Evolutionary conservation across 306 rosid species (phyloP).

Genomic region (Dicorynia guianensis): DNA sequence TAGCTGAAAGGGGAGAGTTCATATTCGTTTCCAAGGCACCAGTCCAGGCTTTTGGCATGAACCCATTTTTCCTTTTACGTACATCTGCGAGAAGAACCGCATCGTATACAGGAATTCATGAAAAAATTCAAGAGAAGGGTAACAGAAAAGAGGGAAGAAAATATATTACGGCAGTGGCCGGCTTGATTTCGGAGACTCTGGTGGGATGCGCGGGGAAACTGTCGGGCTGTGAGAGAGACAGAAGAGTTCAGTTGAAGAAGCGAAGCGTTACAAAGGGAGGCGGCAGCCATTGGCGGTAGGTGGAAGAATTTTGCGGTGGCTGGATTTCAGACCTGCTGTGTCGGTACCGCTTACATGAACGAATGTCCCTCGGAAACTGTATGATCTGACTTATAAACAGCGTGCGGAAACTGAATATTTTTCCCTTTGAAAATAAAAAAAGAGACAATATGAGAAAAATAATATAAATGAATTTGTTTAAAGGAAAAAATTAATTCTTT

Average conservation of each 20-base stretch:
- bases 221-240: conserved; percentile 18
- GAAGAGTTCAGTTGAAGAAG: conserved; percentile 33
- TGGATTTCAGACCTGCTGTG: background rate
- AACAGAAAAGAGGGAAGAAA: background rate
- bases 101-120: background rate
- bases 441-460: too few species aligned
- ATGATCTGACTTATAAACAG: too few species aligned
- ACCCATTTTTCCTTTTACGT: conserved; percentile 42
- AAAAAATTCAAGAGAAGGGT: background rate
- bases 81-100: background rate
- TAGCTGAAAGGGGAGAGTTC: conserved; percentile 31
- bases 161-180: background rate
- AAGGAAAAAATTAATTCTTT: too few species aligned
- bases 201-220: conserved; percentile 19
- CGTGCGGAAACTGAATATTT: too few species aligned
- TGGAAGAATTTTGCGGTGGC: background rate
- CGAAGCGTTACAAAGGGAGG: conserved; percentile 15
- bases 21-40: conserved; percentile 33
- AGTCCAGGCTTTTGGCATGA: conserved; percentile 45
- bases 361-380: too few species aligned
- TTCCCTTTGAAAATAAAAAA: too few species aligned
- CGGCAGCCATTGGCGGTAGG: conserved; percentile 45
- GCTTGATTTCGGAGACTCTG: background rate
- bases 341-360: too few species aligned
- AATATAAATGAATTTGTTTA: too few species aligned